Evolutionary conservation across 2,329 filamentous ascomycete genomes (phyloP).

Genomic region (Ascocoryne sarcoides): DNA sequence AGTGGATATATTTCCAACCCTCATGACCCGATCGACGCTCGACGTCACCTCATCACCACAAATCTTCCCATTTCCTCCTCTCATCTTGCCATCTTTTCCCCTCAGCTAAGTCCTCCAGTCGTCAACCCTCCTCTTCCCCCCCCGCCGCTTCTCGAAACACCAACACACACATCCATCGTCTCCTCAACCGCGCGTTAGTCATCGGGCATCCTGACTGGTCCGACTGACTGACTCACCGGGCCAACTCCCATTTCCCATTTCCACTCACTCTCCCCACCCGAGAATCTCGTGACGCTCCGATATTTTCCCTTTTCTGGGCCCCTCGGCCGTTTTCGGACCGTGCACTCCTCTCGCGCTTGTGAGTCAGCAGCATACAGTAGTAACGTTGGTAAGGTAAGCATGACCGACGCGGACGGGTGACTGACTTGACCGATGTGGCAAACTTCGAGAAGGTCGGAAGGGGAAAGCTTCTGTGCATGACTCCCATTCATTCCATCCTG

Average conservation of each 20-base stretch:
- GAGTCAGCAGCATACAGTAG: too few relatives aligned
- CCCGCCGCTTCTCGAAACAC: neutral
- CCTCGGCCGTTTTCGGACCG: neutral
- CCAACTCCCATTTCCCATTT: neutral
- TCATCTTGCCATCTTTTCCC: too few relatives aligned
- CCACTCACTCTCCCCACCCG: neutral
- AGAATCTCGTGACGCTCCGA: neutral
- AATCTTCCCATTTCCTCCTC: too few relatives aligned
- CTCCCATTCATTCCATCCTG: too few relatives aligned
- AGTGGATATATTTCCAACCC: neutral
- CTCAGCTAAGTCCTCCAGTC: neutral
- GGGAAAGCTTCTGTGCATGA: neutral
- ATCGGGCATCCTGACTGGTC: too few relatives aligned
- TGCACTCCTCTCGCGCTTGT: neutral
- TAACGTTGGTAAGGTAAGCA: too few relatives aligned
- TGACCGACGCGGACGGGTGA: neutral
- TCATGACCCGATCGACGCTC: neutral
- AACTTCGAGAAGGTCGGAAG: neutral
- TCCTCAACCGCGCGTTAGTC: neutral
- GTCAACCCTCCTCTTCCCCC: neutral
- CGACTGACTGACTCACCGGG: neutral
- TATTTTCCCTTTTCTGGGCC: neutral
- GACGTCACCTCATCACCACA: too few relatives aligned
- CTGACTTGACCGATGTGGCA: neutral
- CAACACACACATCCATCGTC: neutral